Evolutionary conservation across 2,329 filamentous ascomycete species (phyloP).

Genomic region (Colletotrichum eremochloae): DNA sequence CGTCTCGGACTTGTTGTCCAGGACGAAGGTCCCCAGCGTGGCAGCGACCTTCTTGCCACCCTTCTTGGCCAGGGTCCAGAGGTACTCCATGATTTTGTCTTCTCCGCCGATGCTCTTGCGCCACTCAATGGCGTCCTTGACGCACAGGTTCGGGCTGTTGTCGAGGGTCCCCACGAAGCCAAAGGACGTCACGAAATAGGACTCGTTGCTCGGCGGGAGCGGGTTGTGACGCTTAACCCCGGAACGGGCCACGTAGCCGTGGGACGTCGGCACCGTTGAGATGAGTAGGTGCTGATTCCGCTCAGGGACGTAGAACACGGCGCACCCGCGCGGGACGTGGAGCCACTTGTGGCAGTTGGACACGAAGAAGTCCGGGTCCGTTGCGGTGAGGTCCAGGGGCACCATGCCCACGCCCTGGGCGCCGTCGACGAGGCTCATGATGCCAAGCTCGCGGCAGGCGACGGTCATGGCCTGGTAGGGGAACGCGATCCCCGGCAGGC

Average conservation of each 20-base stretch:
- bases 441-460: conserved; percentile 74
- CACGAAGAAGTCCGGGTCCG: conserved; percentile 88
- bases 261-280: conserved; percentile 82
- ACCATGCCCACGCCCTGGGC: conserved; percentile 90
- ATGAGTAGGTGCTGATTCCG: conserved; percentile 83
- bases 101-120: conserved; percentile 80
- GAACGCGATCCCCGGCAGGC: conserved; percentile 81
- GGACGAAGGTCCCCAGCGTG: conserved; percentile 76
- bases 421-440: conserved; percentile 84
- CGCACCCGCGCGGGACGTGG: conserved; percentile 82
- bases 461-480: conserved; percentile 79
- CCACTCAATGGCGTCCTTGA: conserved; percentile 80
- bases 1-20: conserved; percentile 75
- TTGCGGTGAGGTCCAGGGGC: conserved; percentile 71
- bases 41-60: conserved; percentile 73
- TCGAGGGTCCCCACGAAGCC: conserved; percentile 84
- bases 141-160: conserved; percentile 77
- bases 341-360: conserved; percentile 96
- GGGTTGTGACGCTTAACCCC: conserved; percentile 51
- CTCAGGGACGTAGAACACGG: conserved; percentile 82
- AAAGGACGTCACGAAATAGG: conserved; percentile 77
- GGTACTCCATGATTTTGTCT: conserved; percentile 74
- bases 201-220: conserved; percentile 62
- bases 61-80: conserved; percentile 70
- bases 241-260: conserved; percentile 74